Base-by-base conservation (phyloP, 1,284 basidiomycete species). In the Boletus holoroseus region DNA sequence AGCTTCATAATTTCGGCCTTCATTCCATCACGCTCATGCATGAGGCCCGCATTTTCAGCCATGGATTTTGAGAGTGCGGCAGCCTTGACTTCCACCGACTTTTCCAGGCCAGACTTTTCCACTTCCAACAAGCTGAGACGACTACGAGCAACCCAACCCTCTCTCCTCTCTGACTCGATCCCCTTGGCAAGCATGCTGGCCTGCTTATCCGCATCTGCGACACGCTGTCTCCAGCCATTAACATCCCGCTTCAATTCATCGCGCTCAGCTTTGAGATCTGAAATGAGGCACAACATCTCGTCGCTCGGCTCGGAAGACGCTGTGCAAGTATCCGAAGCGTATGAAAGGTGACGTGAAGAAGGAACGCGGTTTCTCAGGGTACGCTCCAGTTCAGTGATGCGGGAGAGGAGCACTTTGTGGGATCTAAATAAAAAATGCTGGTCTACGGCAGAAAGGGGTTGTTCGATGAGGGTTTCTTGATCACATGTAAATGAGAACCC, bases 341-440 rank as follows among this genome's bases (percentile, higher is more conserved):
- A 64, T 13, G 82, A 85, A 54, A 68, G 62, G n/a, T 76, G 79
- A 37, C 80, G 74, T 39, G 81, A 80, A 48, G 65, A 69, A 55
- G 72, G 69, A 36, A 76, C 70, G 45, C 76, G 72, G 56, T 70
- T 69, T 41, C 77, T 77, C 35, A 91, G 70, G 15, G 83, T 80
- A 53, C 79, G 78, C 66, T 91, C 87, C 55, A 91, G 73, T 59
- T 88, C 86, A 49, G 82, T 81, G 67, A 90, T 89, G 54, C 88
- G 82, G 58, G 82, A 77, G 54, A 90, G 75, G 55, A 91, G 81
- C 44, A 87, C 78, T 55, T 85, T 81, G 71, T 91, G 88, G 52
- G 83, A 85, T 63, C 86, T 84, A 68, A 83, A 81, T 66, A 88
- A 76, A 79, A 90, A 90, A 73, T 88, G 81, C 60, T 88, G 85